A percentile compares a stretch with the other conserved stretches of the same genome.
These are phyloP conservation scores for Leucocoprinus sp. DNA, from an alignment of 768 basidiomycete species.

Conservation along the genomic window DNA sequence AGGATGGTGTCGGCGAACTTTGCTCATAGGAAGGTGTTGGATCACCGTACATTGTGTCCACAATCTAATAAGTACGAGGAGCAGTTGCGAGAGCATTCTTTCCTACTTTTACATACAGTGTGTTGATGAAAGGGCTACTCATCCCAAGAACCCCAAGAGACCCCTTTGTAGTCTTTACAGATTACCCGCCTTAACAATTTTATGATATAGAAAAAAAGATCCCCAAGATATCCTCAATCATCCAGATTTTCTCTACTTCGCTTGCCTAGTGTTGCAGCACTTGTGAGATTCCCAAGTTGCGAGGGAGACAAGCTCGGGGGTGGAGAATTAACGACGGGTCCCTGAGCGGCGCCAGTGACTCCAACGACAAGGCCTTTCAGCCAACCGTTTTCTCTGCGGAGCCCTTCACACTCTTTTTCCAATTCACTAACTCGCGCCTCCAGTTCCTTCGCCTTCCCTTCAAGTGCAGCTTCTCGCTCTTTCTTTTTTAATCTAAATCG, in stretches of 20 bases:
- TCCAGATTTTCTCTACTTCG: slow-evolving; percentile 25
- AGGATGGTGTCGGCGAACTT: too few species aligned
- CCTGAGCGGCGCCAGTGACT: slow-evolving; percentile 64
- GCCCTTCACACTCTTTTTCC: slow-evolving; percentile 85
- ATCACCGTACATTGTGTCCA: too few species aligned
- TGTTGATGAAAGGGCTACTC: too few species aligned
- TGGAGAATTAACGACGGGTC: slow-evolving; percentile 20
- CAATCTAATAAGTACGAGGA: too few species aligned
- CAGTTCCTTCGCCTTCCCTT: slow-evolving; percentile 78
- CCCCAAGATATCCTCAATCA: too few species aligned
- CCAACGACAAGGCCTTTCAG: slow-evolving; percentile 85
- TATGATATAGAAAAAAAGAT: too few species aligned
- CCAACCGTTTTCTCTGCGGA: slow-evolving; percentile 89
- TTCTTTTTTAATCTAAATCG: slow-evolving; percentile 96
- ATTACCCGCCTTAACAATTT: too few species aligned
- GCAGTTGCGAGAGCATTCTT: too few species aligned
- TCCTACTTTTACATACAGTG: too few species aligned
- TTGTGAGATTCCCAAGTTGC: slow-evolving; percentile 7
- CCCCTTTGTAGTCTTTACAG: too few species aligned
- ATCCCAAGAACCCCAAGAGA: too few species aligned
- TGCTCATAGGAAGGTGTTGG: too few species aligned
- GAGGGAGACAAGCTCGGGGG: slow-evolving; percentile 17
- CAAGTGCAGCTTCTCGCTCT: slow-evolving; percentile 85
- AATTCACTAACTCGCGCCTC: slow-evolving; percentile 71
- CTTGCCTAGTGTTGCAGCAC: slow-evolving; percentile 19